Conservation (phyloP, 495 filamentous ascomycete genomes). For the Thermothielavioides terrestris region DNA sequence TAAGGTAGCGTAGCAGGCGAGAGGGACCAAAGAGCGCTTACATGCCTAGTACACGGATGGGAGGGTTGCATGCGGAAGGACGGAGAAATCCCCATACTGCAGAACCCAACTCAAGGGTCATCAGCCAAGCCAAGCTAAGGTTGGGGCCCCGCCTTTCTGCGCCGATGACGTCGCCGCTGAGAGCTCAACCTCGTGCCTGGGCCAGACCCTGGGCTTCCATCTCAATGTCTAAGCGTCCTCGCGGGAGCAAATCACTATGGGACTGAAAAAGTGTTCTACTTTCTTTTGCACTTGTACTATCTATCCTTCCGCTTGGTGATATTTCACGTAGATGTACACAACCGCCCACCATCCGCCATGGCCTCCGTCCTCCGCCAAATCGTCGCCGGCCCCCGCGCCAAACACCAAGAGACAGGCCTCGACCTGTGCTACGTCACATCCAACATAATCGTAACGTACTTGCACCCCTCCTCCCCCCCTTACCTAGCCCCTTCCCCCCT, state of each 20-base stretch:
- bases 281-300: no score
- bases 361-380: conserved; percentile 48
- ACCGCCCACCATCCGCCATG: conserved; percentile 25
- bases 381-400: conserved; percentile 66
- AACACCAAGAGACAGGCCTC: conserved; percentile 76
- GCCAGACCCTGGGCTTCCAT: background rate
- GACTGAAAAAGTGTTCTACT: no score
- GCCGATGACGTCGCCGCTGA: conserved; percentile 9
- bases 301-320: no score
- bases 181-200: background rate
- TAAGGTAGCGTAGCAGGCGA: no score
- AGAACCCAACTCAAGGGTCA: background rate
- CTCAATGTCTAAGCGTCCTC: no score
- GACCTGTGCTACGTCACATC: conserved; percentile 95
- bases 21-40: no score
- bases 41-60: no score
- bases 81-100: background rate
- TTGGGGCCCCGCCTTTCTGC: background rate
- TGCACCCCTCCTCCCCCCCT: background rate
- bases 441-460: conserved; percentile 57
- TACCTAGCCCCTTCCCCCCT: background rate
- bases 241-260: no score
- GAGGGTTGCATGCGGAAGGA: no score
- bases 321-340: background rate
- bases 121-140: background rate